These are phyloP conservation scores for Pyronema omphalodes DNA, from an alignment of 495 filamentous ascomycete species.

Conservation along the genomic window DNA sequence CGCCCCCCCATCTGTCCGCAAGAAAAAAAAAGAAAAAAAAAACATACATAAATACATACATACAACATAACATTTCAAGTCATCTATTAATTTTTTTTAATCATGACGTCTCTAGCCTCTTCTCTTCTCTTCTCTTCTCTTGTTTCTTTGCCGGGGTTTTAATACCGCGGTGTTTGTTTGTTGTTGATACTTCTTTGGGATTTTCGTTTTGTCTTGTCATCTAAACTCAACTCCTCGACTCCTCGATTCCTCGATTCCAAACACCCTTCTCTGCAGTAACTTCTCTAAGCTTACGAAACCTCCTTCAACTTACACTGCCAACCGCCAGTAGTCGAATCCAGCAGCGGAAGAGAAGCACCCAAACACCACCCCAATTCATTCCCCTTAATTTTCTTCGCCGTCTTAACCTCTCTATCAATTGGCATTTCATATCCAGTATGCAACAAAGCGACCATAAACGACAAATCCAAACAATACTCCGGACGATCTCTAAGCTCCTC, in stretches of 20 bases:
- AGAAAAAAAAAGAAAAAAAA: too few species aligned
- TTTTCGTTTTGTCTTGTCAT: not conserved
- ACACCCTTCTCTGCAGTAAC: constrained; percentile 15
- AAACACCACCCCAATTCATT: constrained; percentile 97
- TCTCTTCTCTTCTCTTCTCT: too few species aligned
- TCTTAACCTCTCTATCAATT: constrained; percentile 82
- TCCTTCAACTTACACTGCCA: constrained; percentile 60
- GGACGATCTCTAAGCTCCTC: constrained; percentile 59
- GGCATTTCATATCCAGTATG: constrained; percentile 98
- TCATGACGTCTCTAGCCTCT: too few species aligned
- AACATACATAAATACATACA: too few species aligned
- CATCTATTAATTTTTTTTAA: too few species aligned
- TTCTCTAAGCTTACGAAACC: constrained; percentile 26
- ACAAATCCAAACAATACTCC: constrained; percentile 84
- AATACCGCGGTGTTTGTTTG: too few species aligned
- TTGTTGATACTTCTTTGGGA: too few species aligned
- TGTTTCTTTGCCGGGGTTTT: too few species aligned
- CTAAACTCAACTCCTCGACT: not conserved
- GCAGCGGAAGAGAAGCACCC: constrained; percentile 69
- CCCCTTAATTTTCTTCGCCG: constrained; percentile 94
- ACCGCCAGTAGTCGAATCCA: constrained; percentile 47
- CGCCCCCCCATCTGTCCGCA: too few species aligned
- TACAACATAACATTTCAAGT: too few species aligned
- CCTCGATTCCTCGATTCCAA: too few species aligned
- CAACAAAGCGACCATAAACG: constrained; percentile 79